Conservation (phyloP, 345 rosid species). For the Populus euphratica region DNA sequence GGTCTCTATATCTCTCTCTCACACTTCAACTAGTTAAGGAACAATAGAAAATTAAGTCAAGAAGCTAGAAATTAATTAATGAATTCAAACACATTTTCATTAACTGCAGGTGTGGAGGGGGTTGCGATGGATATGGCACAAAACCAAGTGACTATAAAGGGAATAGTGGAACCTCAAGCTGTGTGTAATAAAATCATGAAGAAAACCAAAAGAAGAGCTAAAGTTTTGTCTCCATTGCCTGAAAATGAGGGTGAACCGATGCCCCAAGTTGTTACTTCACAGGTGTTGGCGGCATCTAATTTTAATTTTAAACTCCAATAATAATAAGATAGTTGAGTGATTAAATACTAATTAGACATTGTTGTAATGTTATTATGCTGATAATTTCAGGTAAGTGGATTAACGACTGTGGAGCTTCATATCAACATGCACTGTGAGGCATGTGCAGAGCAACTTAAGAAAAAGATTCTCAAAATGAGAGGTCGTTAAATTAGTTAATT, state of each 20-base stretch:
- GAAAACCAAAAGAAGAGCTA: conserved; percentile 72
- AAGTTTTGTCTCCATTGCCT: conserved; percentile 75
- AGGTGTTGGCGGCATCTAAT: conserved; percentile 24
- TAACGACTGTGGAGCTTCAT: conserved; percentile 67
- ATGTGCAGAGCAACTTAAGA: conserved; percentile 87
- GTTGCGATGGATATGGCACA: conserved; percentile 61
- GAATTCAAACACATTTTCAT: not conserved
- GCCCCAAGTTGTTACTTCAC: conserved; percentile 61
- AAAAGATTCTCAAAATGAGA: conserved; percentile 88
- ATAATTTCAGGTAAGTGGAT: conserved; percentile 51
- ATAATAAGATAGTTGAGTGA: not conserved
- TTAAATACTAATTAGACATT: not conserved
- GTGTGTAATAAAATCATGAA: conserved; percentile 68
- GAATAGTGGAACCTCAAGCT: conserved; percentile 75
- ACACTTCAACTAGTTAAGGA: not conserved
- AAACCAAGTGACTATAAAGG: conserved; percentile 78
- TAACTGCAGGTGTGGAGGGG: conserved; percentile 70
- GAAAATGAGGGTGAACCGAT: conserved; percentile 67
- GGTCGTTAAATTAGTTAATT: conserved; percentile 36
- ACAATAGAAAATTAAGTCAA: not conserved
- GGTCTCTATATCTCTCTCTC: conserved; percentile 36
- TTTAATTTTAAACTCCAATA: no score
- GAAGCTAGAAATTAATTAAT: not conserved
- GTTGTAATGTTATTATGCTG: not conserved
- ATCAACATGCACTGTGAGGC: conserved; percentile 94